Base-by-base conservation (phyloP, 106 monocot species). In the Acorus gramineus region DNA sequence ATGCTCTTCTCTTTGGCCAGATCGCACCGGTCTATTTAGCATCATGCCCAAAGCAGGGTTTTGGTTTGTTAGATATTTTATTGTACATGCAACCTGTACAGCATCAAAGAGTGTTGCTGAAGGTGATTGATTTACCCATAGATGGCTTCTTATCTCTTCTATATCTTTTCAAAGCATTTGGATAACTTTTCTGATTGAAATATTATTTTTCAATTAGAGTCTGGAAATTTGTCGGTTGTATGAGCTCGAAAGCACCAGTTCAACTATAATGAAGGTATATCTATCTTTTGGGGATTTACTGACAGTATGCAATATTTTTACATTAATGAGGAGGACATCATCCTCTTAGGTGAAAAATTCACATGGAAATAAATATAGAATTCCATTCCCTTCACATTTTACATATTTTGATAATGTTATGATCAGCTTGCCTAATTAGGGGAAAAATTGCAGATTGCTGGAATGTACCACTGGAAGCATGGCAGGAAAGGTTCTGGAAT, bases 401-500 rank as follows among this genome's bases (percentile, higher is more conserved):
- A 28, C 28, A 28, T 28, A 28, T 28, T 28, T 28, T 28, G 28
- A 28, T 28, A 28, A 28, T 28, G 28, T 28, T 28, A 28, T 28
- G 0, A 28, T 28, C 28, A 28, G 28, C 28, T 28, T 28, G 28
- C 28, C 28, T 28, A 28, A 28, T 28, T 0, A 28, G 28, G 28
- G 28, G 1, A 28, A 28, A 28, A 28, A 0, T 28, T 52, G 28
- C 67, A 98, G 98, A 92, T 88, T 72, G 85, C 98, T 67, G 98
- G 98, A 53, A 77, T 89, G 61, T 78, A 84, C 74, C 74, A 92
- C 55, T 98, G 98, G 98, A 98, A 92, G 64, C 92, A 88, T 81
- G 98, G 98, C 48, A 85, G 78, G 71, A 98, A 86, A 83, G 91
- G 87, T 13, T 73, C 60, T 78, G 98, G 88, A 47, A 72, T 98